phyloP scores from a whole-genome alignment of 169 alveolate species.

The Plasmodium billcollinsi region DNA sequence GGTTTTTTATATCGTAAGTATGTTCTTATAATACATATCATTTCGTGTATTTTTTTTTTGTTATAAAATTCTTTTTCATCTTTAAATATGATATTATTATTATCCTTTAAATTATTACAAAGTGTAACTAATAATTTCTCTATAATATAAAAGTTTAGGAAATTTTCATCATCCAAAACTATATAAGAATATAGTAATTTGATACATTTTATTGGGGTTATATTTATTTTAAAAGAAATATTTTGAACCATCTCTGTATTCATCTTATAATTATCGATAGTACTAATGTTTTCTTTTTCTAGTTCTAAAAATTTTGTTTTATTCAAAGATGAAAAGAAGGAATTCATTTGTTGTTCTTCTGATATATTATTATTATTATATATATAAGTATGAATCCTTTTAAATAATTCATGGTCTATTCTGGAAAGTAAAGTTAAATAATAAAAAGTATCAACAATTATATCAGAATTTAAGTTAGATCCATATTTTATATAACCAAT shows the following conservation, averaged over 20 bases:
- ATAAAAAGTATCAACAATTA: constrained; percentile 29
- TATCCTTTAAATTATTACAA: constrained; percentile 17
- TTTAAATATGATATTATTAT: not conserved
- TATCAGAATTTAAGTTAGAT: constrained; percentile 12
- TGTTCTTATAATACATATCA: constrained; percentile 33
- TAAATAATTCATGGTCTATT: constrained; percentile 6
- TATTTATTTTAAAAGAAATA: constrained; percentile 3
- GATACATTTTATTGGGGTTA: constrained; percentile 24
- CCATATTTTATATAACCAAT: constrained; percentile 11
- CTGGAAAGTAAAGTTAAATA: constrained; percentile 30
- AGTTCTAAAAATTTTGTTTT: not conserved
- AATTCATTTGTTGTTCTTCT: too few species aligned
- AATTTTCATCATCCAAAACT: constrained; percentile 49
- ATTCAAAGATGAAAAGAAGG: not conserved
- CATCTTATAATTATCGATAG: not conserved
- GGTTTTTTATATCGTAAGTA: constrained; percentile 55
- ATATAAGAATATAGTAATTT: constrained; percentile 37
- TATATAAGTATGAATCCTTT: constrained; percentile 1
- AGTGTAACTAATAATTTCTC: constrained; percentile 26
- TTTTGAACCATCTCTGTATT: not conserved
- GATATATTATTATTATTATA: too few species aligned
- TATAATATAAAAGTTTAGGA: constrained; percentile 46
- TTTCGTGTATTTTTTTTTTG: constrained; percentile 17
- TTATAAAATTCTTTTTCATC: not conserved
- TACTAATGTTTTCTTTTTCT: not conserved